Conservation (phyloP, 768 basidiomycete genomes). For the Amylocystis lapponica region DNA sequence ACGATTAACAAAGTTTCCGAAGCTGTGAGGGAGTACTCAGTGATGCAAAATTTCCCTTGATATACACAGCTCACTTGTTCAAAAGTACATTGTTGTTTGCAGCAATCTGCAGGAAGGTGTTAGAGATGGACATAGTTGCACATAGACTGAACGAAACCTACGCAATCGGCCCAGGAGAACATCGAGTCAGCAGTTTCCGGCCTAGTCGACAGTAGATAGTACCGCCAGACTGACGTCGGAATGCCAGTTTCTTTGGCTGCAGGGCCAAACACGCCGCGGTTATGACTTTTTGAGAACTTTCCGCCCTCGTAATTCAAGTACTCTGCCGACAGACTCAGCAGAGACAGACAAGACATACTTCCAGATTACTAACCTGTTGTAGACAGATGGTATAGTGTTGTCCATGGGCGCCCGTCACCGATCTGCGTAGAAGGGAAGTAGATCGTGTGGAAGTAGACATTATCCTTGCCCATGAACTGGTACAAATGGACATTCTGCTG, state of each 20-base stretch:
- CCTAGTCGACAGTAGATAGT: constrained; percentile 87
- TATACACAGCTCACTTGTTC: constrained; percentile 63
- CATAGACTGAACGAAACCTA: constrained; percentile 21
- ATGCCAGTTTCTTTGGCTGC: constrained; percentile 91
- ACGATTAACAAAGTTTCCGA: constrained; percentile 98
- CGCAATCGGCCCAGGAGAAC: constrained; percentile 96
- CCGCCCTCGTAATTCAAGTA: constrained; percentile 98
- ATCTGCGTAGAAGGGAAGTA: constrained; percentile 89
- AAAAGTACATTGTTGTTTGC: constrained; percentile 91
- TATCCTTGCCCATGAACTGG: constrained; percentile 99
- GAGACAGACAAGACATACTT: constrained; percentile 12
- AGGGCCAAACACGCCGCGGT: constrained; percentile 95
- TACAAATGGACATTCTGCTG: constrained; percentile 84
- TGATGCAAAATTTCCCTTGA: neutral
- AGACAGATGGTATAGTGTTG: constrained; percentile 87
- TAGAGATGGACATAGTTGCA: neutral
- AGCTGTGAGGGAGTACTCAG: constrained; percentile 36
- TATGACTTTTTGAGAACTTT: constrained; percentile 97
- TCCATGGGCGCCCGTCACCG: constrained; percentile 90
- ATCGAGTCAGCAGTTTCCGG: constrained; percentile 93
- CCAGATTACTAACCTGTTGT: no score
- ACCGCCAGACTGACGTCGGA: constrained; percentile 93
- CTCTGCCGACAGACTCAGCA: constrained; percentile 41
- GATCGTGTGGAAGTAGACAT: constrained; percentile 96
- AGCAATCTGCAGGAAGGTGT: constrained; percentile 49